Conservation (phyloP, 192 early-diverging fungal species). For the Blastocladiella britannica region DNA sequence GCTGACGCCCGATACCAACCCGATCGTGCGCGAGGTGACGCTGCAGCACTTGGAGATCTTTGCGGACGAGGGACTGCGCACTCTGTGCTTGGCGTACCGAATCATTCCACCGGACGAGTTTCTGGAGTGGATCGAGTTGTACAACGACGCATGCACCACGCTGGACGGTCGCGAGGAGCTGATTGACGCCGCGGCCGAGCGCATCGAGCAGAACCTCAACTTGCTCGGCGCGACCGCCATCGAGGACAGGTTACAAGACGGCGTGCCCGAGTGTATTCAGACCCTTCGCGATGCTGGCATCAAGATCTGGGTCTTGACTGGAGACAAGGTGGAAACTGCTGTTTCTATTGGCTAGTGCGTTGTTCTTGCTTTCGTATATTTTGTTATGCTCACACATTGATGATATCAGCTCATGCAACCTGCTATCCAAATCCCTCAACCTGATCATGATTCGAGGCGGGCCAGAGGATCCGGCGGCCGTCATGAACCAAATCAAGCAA, state of each 20-base stretch:
- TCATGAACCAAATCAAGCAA: slow-evolving; percentile 10
- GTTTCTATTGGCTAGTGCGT: slow-evolving; percentile 68
- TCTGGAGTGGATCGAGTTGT: slow-evolving; percentile 47
- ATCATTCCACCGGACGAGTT: slow-evolving; percentile 50
- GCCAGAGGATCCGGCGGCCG: not conserved
- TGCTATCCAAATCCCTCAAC: slow-evolving; percentile 38
- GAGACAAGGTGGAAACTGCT: slow-evolving; percentile 61
- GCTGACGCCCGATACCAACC: slow-evolving; percentile 9
- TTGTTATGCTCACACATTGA: no score
- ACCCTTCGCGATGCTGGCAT: slow-evolving; percentile 40
- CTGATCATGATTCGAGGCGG: slow-evolving; percentile 29
- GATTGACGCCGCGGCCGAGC: slow-evolving; percentile 45
- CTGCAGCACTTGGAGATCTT: slow-evolving; percentile 47
- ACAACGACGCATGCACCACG: slow-evolving; percentile 44
- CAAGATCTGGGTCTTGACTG: slow-evolving; percentile 63
- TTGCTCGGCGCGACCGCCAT: slow-evolving; percentile 57
- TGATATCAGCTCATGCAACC: slow-evolving; percentile 42
- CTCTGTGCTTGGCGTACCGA: slow-evolving; percentile 67
- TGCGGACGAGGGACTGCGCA: slow-evolving; percentile 71
- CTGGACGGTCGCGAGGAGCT: slow-evolving; percentile 50
- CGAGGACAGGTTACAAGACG: slow-evolving; percentile 58
- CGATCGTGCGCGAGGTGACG: slow-evolving; percentile 26
- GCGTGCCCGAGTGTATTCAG: slow-evolving; percentile 50
- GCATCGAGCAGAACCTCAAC: slow-evolving; percentile 40
- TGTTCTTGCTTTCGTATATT: no score